Evolutionary conservation across 495 filamentous ascomycete genomes (phyloP).

Genomic region (Bacidia gigantensis): DNA sequence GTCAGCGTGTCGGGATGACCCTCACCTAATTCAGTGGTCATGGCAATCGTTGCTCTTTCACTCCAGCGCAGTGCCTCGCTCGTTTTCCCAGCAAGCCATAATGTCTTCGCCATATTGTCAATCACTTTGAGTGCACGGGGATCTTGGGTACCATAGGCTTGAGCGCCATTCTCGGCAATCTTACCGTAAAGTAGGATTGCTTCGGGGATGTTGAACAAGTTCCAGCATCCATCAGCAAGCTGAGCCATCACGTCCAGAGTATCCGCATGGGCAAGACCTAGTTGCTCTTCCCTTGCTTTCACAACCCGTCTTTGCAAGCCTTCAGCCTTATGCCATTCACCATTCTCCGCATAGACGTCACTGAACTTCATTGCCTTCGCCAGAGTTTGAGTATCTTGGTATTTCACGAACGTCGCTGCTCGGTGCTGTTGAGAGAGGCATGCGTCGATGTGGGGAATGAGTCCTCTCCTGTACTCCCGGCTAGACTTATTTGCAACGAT

Average conservation of each 20-base stretch:
- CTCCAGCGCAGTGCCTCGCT: slow-evolving; percentile 9
- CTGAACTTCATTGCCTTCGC: slow-evolving; percentile 8
- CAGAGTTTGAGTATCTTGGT: neutral
- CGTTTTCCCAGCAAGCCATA: slow-evolving; percentile 12
- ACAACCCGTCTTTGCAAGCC: slow-evolving; percentile 10
- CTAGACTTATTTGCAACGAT: slow-evolving; percentile 11
- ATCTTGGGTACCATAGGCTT: slow-evolving; percentile 8
- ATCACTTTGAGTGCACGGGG: slow-evolving; percentile 4
- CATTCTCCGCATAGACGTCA: slow-evolving; percentile 11
- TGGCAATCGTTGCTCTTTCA: slow-evolving; percentile 14
- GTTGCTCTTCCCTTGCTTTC: slow-evolving; percentile 4
- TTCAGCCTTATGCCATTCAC: slow-evolving; percentile 13
- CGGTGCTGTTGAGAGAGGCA: slow-evolving; percentile 11
- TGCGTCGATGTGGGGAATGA: slow-evolving; percentile 20
- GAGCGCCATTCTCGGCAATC: neutral
- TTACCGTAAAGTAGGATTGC: slow-evolving; percentile 4
- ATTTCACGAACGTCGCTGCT: neutral
- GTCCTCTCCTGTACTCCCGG: slow-evolving; percentile 9
- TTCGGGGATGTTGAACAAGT: slow-evolving; percentile 9
- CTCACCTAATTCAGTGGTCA: slow-evolving; percentile 11
- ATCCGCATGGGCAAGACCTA: slow-evolving; percentile 11
- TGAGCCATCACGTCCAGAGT: slow-evolving; percentile 14
- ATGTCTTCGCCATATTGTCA: slow-evolving; percentile 9
- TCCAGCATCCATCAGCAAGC: slow-evolving; percentile 16
- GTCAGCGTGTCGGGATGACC: slow-evolving; percentile 17